Evolutionary conservation across 768 basidiomycete species (phyloP).

Genomic region (Calocera viscosa): DNA sequence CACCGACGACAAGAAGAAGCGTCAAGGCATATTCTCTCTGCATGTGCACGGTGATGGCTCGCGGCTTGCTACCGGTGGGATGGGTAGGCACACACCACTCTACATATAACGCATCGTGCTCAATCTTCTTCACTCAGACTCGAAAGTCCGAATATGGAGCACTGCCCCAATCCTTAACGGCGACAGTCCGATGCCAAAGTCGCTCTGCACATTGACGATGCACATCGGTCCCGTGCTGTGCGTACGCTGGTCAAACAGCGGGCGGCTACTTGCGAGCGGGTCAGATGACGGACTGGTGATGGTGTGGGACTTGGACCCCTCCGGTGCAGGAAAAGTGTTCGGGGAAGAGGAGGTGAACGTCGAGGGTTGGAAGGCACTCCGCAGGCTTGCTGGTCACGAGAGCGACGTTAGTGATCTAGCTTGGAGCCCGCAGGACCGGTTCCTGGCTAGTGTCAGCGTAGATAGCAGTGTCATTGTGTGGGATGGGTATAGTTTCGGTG

Average conservation of each 20-base stretch:
- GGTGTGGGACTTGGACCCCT: conserved; percentile 97
- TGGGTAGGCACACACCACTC: conserved; percentile 28
- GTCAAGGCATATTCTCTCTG: conserved; percentile 78
- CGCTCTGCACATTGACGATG: conserved; percentile 80
- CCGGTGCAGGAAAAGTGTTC: conserved; percentile 76
- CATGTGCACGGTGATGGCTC: conserved; percentile 93
- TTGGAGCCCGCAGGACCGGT: conserved; percentile 87
- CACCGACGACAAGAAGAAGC: conserved; percentile 31
- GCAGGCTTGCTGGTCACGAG: conserved; percentile 83
- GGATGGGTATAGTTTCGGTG: conserved; percentile 86
- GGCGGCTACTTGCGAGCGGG: conserved; percentile 87
- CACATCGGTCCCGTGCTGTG: conserved; percentile 71
- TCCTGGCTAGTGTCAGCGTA: conserved; percentile 83
- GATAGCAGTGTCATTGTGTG: conserved; percentile 87
- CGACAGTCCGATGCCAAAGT: conserved; percentile 61
- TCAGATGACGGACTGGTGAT: conserved; percentile 92
- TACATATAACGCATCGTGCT: background rate
- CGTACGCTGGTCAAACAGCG: conserved; percentile 88
- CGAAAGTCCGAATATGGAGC: conserved; percentile 94
- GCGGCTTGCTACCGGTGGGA: conserved; percentile 90
- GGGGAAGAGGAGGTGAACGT: conserved; percentile 92
- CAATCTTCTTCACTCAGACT: conserved; percentile 37
- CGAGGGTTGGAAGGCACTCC: conserved; percentile 92
- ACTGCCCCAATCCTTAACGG: conserved; percentile 85
- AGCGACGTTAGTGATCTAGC: conserved; percentile 93